These are phyloP conservation scores for Mucuna pruriens DNA, from an alignment of 306 rosid species.

Conservation along the genomic window DNA sequence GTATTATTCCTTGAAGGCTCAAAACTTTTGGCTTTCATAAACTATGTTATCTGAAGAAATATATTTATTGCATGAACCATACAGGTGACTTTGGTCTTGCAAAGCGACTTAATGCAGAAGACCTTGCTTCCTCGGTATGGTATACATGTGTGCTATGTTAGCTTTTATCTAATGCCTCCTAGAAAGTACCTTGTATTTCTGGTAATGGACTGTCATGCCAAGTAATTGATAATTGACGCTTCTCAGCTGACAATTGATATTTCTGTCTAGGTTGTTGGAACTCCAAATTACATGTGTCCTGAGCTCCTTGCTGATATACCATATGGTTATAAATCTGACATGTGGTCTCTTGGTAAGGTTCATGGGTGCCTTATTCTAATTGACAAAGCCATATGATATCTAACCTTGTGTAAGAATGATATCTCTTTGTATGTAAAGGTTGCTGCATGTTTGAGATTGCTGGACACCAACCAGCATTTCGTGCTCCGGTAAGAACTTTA, in stretches of 20 bases:
- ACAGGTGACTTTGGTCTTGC: conserved; percentile 97
- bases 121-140: conserved; percentile 81
- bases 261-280: conserved; percentile 72
- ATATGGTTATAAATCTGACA: conserved; percentile 90
- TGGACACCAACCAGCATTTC: conserved; percentile 88
- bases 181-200: conserved; percentile 21
- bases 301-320: conserved; percentile 95
- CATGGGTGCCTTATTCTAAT: conserved; percentile 33
- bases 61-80: conserved; percentile 41
- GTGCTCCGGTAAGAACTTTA: conserved; percentile 78
- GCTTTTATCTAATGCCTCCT: not conserved
- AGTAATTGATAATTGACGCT: not conserved
- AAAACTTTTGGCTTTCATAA: conserved; percentile 34
- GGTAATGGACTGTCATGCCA: conserved; percentile 9
- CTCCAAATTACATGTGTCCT: conserved; percentile 91
- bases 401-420: conserved; percentile 40
- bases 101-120: conserved; percentile 78
- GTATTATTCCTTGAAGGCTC: conserved; percentile 28
- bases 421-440: conserved; percentile 53
- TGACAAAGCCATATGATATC: conserved; percentile 10
- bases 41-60: conserved; percentile 34
- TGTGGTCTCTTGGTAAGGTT: conserved; percentile 92
- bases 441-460: conserved; percentile 95
- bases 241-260: conserved; percentile 9
- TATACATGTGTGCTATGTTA: conserved; percentile 28